Conservation (phyloP, 805 yeast species). For the Lipomyces lipofer region DNA sequence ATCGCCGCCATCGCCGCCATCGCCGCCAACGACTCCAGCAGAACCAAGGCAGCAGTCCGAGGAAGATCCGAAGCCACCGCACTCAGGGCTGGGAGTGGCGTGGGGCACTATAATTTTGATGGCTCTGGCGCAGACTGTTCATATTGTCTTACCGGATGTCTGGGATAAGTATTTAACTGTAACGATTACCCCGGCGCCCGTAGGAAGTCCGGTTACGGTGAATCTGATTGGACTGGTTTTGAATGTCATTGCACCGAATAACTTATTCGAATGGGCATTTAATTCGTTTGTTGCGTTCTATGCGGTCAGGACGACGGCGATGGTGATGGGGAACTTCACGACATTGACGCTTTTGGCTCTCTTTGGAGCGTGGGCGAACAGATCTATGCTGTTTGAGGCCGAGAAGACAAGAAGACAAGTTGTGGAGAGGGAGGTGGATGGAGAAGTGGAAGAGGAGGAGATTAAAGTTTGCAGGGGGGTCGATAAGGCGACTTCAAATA, state of each 20-base stretch:
- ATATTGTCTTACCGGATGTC: slow-evolving; percentile 5
- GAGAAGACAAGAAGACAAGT: neutral
- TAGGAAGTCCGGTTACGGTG: slow-evolving; percentile 1
- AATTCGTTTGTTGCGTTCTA: slow-evolving; percentile 18
- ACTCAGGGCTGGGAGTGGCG: slow-evolving; percentile 6
- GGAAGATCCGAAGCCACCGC: slow-evolving; percentile 2
- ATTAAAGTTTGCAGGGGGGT: slow-evolving; percentile 2
- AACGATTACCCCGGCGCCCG: slow-evolving; percentile 1
- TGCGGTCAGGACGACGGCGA: slow-evolving; percentile 13
- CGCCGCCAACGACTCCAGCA: no score
- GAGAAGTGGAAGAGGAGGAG: neutral
- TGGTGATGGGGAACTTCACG: slow-evolving; percentile 14
- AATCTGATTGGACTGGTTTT: slow-evolving; percentile 6
- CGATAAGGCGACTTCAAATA: slow-evolving; percentile 13
- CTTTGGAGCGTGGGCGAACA: slow-evolving; percentile 16
- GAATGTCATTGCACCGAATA: slow-evolving; percentile 16
- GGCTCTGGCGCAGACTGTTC: slow-evolving; percentile 9
- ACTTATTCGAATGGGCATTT: slow-evolving; percentile 10
- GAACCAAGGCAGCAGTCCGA: neutral
- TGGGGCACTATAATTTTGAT: neutral
- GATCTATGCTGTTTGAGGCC: slow-evolving; percentile 14
- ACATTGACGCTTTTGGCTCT: slow-evolving; percentile 9
- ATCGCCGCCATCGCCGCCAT: no score
- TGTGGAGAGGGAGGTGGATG: slow-evolving; percentile 11
- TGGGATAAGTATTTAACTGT: slow-evolving; percentile 12